A percentile compares a stretch with the other conserved stretches of the same genome.
phyloP scores from a whole-genome alignment of 2,329 filamentous ascomycete genomes.

The Dactylella cylindrospora region DNA sequence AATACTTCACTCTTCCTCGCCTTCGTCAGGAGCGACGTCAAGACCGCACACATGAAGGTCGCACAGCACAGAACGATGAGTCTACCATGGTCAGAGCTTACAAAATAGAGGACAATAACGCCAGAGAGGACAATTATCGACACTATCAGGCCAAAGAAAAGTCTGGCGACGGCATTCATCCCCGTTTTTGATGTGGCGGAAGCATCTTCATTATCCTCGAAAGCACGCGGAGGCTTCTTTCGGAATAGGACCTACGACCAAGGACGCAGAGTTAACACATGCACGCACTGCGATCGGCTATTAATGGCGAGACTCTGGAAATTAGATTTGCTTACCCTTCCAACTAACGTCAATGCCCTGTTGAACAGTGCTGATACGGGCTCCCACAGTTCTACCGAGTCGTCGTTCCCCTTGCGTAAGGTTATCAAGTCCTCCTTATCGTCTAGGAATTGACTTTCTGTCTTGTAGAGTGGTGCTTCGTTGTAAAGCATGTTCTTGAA shows the following conservation, averaged over 20 bases:
- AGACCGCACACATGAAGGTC: constrained; percentile 9
- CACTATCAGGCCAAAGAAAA: constrained; percentile 14
- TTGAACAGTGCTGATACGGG: constrained; percentile 1
- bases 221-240: neutral
- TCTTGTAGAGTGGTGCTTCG: constrained; percentile 1
- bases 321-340: neutral
- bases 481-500: constrained; percentile 3
- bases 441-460: constrained; percentile 9
- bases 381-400: constrained; percentile 17
- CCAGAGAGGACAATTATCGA: constrained; percentile 1
- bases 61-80: constrained; percentile 5
- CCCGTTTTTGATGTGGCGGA: constrained; percentile 1
- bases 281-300: too few species aligned
- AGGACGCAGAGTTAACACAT: neutral
- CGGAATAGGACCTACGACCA: neutral
- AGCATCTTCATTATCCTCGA: constrained; percentile 3
- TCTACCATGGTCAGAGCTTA: constrained; percentile 7
- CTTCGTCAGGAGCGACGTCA: constrained; percentile 22
- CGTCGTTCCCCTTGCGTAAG: constrained; percentile 15
- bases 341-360: neutral
- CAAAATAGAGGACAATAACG: constrained; percentile 8
- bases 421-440: constrained; percentile 21
- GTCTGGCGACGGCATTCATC: constrained; percentile 6
- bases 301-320: too few species aligned
- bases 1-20: constrained; percentile 35